Conservation (phyloP, 2,329 filamentous ascomycete species). For the Aspergillus uvarum region DNA sequence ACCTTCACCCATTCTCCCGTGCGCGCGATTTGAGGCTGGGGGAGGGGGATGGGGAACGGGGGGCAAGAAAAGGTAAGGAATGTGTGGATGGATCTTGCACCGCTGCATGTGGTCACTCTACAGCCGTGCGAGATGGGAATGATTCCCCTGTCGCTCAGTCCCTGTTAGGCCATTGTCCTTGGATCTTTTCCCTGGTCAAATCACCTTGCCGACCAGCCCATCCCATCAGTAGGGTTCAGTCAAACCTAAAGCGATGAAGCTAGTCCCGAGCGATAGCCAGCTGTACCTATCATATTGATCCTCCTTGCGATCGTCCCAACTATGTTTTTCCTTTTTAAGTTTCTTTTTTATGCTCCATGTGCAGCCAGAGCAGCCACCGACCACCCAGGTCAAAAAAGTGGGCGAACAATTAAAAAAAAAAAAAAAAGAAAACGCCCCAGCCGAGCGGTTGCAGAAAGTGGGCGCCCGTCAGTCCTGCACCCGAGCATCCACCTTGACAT, state of each 20-base stretch:
- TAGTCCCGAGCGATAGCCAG: constrained; percentile 17
- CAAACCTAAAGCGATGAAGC: constrained; percentile 14
- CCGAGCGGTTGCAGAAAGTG: constrained; percentile 19
- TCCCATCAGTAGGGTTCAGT: background rate
- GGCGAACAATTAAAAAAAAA: background rate
- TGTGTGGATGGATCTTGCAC: constrained; percentile 4
- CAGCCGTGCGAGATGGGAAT: background rate
- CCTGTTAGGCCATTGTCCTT: background rate
- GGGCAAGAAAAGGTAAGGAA: background rate
- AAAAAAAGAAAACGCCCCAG: constrained; percentile 12
- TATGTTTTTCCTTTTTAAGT: background rate
- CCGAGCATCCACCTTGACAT: constrained; percentile 10
- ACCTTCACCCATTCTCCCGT: background rate
- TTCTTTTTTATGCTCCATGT: background rate
- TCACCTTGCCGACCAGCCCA: constrained; percentile 6
- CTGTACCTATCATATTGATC: constrained; percentile 19
- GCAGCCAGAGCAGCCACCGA: constrained; percentile 4
- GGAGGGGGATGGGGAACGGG: background rate
- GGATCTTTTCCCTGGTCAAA: constrained; percentile 3
- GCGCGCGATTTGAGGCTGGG: background rate
- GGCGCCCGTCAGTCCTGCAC: constrained; percentile 7
- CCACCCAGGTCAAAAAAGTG: background rate
- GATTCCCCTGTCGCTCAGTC: constrained; percentile 17
- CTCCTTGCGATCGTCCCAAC: constrained; percentile 4
- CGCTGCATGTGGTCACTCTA: constrained; percentile 6